phyloP scores from a whole-genome alignment of 345 rosid species.

The Eutrema japonicum region DNA sequence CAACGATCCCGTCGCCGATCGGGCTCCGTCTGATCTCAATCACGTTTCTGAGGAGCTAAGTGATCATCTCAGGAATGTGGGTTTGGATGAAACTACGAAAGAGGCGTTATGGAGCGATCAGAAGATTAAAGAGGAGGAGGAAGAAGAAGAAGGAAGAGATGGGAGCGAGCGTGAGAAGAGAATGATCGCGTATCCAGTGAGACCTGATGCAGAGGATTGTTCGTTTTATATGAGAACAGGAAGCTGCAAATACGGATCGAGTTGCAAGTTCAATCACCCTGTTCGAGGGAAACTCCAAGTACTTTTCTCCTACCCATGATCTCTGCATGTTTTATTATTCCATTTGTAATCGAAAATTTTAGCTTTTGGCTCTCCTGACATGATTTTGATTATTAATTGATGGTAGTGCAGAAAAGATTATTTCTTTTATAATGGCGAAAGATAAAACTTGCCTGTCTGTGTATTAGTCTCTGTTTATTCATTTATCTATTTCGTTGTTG shows the following conservation, averaged over 20 bases:
- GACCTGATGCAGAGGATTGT: conserved; percentile 92
- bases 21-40: conserved; percentile 33
- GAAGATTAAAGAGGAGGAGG: not conserved
- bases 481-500: not conserved
- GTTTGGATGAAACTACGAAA: conserved; percentile 34
- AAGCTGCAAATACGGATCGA: conserved; percentile 81
- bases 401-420: not conserved
- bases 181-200: conserved; percentile 63
- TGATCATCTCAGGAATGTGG: conserved; percentile 47
- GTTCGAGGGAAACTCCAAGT: conserved; percentile 69
- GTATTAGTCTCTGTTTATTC: conserved; percentile 9
- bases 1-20: conserved; percentile 31
- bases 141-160: conserved; percentile 15
- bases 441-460: not conserved
- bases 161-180: conserved; percentile 41
- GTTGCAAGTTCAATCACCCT: conserved; percentile 98
- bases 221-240: conserved; percentile 84
- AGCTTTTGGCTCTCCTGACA: not conserved
- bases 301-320: conserved; percentile 7
- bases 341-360: not conserved
- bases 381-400: conserved; percentile 15
- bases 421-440: not conserved
- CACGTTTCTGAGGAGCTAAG: conserved; percentile 33
- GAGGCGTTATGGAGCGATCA: conserved; percentile 6
- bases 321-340: conserved; percentile 14